phyloP scores from a whole-genome alignment of 495 filamentous ascomycete species.

The Talaromyces thailandensis region DNA sequence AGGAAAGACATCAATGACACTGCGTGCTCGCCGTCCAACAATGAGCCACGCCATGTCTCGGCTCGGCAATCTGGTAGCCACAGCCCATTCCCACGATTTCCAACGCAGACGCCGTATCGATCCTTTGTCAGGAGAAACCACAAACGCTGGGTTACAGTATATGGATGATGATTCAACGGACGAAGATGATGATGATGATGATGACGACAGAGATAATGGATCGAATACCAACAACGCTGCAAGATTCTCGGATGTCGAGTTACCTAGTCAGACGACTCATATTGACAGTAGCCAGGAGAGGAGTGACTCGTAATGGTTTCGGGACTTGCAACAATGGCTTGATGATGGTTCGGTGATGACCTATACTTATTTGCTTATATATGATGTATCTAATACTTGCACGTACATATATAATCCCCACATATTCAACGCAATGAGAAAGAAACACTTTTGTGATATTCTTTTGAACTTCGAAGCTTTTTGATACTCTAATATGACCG shows the following conservation, averaged over 20 bases:
- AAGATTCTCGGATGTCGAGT: not conserved
- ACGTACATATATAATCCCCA: not conserved
- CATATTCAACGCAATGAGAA: not conserved
- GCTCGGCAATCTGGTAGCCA: conserved; percentile 52
- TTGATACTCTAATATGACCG: not conserved
- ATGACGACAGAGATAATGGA: not conserved
- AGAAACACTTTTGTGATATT: not conserved
- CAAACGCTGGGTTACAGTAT: conserved; percentile 11
- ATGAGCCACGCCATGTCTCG: conserved; percentile 30
- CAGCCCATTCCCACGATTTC: conserved; percentile 83
- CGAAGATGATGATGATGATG: conserved; percentile 22
- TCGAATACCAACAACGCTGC: not conserved
- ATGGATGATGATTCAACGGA: conserved; percentile 17
- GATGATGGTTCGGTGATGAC: not conserved
- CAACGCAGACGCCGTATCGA: conserved; percentile 56
- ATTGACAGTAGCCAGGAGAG: not conserved
- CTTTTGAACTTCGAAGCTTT: not conserved
- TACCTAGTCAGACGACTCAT: not conserved
- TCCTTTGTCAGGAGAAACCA: conserved; percentile 15
- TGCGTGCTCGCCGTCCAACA: conserved; percentile 12
- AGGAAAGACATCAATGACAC: conserved; percentile 9
- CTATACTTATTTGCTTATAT: not conserved
- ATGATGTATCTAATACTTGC: not conserved
- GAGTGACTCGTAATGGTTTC: not conserved
- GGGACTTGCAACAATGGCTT: not conserved